Conservation (phyloP, 345 rosid genomes). For the Noccaea caerulescens region DNA sequence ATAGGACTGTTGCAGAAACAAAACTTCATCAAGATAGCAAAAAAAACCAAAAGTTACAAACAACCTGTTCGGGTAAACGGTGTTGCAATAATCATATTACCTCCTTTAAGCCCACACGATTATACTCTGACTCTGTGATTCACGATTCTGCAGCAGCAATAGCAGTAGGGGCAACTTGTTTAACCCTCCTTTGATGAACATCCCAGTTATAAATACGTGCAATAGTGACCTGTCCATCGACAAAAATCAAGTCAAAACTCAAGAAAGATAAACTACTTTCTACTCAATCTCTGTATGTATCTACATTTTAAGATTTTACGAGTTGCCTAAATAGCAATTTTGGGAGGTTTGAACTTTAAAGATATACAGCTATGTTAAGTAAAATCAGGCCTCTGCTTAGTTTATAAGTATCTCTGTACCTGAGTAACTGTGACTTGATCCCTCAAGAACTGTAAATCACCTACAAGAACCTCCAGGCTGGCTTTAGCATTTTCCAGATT, state of each 20-base stretch:
- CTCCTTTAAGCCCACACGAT: constrained; percentile 1
- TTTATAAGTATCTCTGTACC: constrained; percentile 48
- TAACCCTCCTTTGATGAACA: constrained; percentile 81
- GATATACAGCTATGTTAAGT: background rate
- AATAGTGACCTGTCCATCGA: constrained; percentile 65
- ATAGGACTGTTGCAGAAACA: constrained; percentile 20
- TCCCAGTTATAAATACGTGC: constrained; percentile 94
- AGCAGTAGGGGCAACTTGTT: constrained; percentile 54
- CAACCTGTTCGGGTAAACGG: background rate
- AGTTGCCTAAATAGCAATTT: background rate
- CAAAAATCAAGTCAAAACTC: constrained; percentile 7
- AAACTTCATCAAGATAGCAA: constrained; percentile 24
- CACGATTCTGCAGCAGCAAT: constrained; percentile 51
- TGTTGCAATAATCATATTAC: constrained; percentile 19
- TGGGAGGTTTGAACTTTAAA: background rate
- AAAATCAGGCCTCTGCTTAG: background rate
- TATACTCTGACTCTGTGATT: constrained; percentile 23
- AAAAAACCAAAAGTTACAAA: constrained; percentile 11
- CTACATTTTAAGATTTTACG: constrained; percentile 4
- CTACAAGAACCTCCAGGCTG: constrained; percentile 85
- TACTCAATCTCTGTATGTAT: constrained; percentile 3
- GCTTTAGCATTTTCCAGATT: constrained; percentile 95
- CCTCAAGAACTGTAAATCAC: constrained; percentile 88
- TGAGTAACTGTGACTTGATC: constrained; percentile 96
- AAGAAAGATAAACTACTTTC: constrained; percentile 2